These are phyloP conservation scores for Colletotrichum chlorophyti DNA, from an alignment of 2,329 filamentous ascomycete genomes.

Conservation along the genomic window DNA sequence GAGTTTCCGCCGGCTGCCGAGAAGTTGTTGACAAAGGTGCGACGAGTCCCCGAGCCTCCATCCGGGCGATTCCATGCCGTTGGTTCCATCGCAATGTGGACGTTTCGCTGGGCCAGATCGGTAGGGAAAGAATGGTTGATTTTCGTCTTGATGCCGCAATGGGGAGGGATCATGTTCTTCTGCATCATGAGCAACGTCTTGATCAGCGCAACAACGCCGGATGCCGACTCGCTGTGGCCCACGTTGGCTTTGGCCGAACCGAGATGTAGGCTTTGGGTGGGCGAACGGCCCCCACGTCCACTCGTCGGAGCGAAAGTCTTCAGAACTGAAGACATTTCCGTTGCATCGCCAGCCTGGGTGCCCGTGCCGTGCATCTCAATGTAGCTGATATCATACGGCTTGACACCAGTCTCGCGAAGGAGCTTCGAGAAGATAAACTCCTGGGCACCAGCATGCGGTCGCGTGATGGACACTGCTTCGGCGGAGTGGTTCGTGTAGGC, in stretches of 20 bases:
- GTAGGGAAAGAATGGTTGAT: slow-evolving; percentile 65
- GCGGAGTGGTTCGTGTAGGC: slow-evolving; percentile 49
- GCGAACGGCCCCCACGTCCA: too few species aligned
- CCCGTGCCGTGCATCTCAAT: slow-evolving; percentile 49
- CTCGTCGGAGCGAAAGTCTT: slow-evolving; percentile 12
- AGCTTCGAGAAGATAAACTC: slow-evolving; percentile 35
- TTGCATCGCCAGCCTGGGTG: slow-evolving; percentile 40
- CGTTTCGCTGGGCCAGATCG: slow-evolving; percentile 61
- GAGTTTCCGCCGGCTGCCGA: too few species aligned
- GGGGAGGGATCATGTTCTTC: slow-evolving; percentile 38
- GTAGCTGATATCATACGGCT: slow-evolving; percentile 33
- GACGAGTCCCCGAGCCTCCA: slow-evolving; percentile 67
- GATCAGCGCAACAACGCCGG: slow-evolving; percentile 33
- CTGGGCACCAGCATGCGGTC: slow-evolving; percentile 15
- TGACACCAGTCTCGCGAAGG: slow-evolving; percentile 38
- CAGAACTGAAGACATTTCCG: slow-evolving; percentile 30
- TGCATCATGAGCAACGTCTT: slow-evolving; percentile 36
- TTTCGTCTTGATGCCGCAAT: slow-evolving; percentile 69
- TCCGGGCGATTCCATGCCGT: slow-evolving; percentile 55
- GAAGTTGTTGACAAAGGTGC: too few species aligned
- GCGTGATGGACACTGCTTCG: slow-evolving; percentile 45
- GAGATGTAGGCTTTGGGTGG: background rate
- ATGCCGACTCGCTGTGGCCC: slow-evolving; percentile 35
- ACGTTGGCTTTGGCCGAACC: slow-evolving; percentile 46
- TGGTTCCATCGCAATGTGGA: slow-evolving; percentile 63